Percentiles rank a stretch among this genome's conserved stretches.
These are phyloP conservation scores for Fusarium sp. DNA, from an alignment of 2,329 filamentous ascomycete species.

Conservation along the genomic window DNA sequence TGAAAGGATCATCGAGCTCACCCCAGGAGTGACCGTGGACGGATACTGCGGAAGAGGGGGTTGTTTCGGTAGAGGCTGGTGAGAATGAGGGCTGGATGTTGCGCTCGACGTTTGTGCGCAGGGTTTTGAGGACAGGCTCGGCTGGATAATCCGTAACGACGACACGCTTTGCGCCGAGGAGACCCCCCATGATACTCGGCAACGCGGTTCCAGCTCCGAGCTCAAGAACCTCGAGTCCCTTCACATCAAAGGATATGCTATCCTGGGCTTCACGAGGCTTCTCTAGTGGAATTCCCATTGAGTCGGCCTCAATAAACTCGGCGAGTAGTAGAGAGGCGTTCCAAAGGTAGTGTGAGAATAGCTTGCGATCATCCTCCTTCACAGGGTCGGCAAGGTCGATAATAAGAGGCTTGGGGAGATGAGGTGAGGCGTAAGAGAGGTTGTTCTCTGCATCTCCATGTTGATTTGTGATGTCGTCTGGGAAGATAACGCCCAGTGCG, in stretches of 20 bases:
- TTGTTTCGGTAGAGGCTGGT: constrained; percentile 45
- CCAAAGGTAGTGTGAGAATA: constrained; percentile 81
- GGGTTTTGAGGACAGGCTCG: constrained; percentile 67
- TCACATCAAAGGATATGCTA: constrained; percentile 58
- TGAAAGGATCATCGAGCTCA: constrained; percentile 54
- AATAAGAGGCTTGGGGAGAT: constrained; percentile 58
- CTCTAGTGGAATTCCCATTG: constrained; percentile 47
- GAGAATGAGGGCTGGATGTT: constrained; percentile 58
- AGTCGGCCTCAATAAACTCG: constrained; percentile 66
- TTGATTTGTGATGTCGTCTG: constrained; percentile 73
- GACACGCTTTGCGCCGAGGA: constrained; percentile 63
- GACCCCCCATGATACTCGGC: constrained; percentile 61
- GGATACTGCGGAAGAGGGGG: constrained; percentile 46
- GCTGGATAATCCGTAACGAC: constrained; percentile 77
- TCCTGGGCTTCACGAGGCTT: constrained; percentile 21
- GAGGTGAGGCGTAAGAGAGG: constrained; percentile 69
- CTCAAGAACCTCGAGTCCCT: constrained; percentile 68
- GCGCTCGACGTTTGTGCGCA: constrained; percentile 66
- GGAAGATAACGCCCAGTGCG: constrained; percentile 73
- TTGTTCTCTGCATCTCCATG: constrained; percentile 72
- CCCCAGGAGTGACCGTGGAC: constrained; percentile 76
- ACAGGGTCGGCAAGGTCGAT: constrained; percentile 62
- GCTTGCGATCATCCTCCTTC: constrained; percentile 64
- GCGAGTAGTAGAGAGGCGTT: constrained; percentile 71
- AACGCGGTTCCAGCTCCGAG: constrained; percentile 74